Conservation (phyloP, 768 basidiomycete species). For the Macrocybe gigantea region DNA sequence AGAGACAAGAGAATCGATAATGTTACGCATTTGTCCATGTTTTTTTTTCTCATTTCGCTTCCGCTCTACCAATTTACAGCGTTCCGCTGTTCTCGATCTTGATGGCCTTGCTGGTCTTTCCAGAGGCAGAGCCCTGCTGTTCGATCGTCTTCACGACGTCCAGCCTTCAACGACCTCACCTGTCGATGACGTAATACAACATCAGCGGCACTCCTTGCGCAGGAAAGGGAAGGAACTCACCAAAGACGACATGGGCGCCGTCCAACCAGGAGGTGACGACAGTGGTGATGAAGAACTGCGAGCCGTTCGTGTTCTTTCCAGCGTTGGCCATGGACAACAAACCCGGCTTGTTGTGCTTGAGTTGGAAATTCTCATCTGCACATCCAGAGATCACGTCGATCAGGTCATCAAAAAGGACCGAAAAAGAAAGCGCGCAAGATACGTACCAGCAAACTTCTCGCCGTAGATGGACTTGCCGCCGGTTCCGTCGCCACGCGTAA, state of each 20-base stretch:
- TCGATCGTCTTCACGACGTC: conserved; percentile 62
- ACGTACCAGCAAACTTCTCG: conserved; percentile 54
- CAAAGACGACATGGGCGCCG: conserved; percentile 83
- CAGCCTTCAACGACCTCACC: conserved; percentile 63
- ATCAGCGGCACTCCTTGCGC: background rate
- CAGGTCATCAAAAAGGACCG: background rate
- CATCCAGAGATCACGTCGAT: conserved; percentile 1
- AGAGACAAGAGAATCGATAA: no score
- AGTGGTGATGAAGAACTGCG: conserved; percentile 88
- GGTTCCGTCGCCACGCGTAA: conserved; percentile 62
- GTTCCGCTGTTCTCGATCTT: no score
- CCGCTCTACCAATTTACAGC: no score
- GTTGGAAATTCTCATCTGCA: conserved; percentile 78
- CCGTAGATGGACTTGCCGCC: conserved; percentile 82
- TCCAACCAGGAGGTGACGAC: conserved; percentile 75
- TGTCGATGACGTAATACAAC: conserved; percentile 1
- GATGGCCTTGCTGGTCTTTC: conserved; percentile 26
- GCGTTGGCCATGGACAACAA: conserved; percentile 80
- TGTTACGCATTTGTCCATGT: no score
- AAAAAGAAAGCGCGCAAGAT: background rate
- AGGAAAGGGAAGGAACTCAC: conserved; percentile 25
- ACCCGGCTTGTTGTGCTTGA: conserved; percentile 68
- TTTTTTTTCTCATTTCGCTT: no score
- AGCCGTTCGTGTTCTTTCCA: conserved; percentile 80
- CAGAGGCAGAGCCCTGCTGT: conserved; percentile 29